These are phyloP conservation scores for Cylindrotheca closterium DNA, from an alignment of 108 stramenopile species.

Conservation along the genomic window DNA sequence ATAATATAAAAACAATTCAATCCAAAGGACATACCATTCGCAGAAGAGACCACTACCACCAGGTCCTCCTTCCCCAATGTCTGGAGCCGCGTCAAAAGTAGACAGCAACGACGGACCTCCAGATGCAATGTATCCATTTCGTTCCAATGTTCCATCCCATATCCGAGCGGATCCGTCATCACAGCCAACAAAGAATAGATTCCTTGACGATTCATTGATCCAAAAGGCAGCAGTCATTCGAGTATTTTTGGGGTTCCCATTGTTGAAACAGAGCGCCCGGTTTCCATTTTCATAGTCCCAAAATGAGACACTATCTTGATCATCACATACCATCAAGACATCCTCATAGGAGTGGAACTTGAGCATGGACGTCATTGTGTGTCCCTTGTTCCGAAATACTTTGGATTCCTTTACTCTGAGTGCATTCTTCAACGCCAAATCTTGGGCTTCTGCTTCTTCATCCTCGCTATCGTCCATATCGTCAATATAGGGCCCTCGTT, in stretches of 20 bases:
- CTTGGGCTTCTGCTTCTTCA: constrained; percentile 33
- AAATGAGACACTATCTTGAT: constrained; percentile 67
- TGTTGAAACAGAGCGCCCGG: constrained; percentile 46
- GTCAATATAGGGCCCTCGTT: constrained; percentile 9
- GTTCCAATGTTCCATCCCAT: constrained; percentile 74
- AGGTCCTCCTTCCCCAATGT: constrained; percentile 62
- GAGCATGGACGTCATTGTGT: constrained; percentile 75
- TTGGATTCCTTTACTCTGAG: constrained; percentile 68
- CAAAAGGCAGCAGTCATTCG: constrained; percentile 87
- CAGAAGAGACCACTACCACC: constrained; percentile 82
- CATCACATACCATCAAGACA: constrained; percentile 80
- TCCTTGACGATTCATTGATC: constrained; percentile 87
- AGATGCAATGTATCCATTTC: constrained; percentile 46
- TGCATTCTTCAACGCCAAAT: constrained; percentile 49
- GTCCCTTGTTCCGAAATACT: constrained; percentile 61
- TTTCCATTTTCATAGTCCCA: constrained; percentile 76
- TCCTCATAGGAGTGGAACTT: constrained; percentile 94
- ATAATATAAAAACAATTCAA: too few species aligned
- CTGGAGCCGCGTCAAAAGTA: constrained; percentile 85
- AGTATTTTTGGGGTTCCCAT: constrained; percentile 61
- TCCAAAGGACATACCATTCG: constrained; percentile 64
- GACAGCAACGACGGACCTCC: constrained; percentile 64
- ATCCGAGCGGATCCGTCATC: constrained; percentile 93
- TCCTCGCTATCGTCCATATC: constrained; percentile 18
- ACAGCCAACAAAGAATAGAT: constrained; percentile 84